These are phyloP conservation scores for Apophysomyces sp. DNA, from an alignment of 371 early-diverging fungal genomes.

Conservation along the genomic window DNA sequence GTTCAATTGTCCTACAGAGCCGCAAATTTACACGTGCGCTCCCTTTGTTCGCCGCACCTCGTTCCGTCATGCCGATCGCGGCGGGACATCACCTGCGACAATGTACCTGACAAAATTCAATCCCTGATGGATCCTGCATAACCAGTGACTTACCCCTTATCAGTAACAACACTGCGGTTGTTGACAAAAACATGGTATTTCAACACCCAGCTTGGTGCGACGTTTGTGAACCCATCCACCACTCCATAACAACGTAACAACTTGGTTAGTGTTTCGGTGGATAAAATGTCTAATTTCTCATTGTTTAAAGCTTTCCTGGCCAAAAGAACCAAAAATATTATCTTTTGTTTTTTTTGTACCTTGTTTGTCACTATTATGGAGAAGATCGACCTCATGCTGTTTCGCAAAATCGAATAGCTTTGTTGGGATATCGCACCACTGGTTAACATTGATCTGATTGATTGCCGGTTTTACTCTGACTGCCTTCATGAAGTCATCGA, in stretches of 20 bases:
- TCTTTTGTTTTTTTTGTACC: too few species aligned
- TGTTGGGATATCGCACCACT: background rate
- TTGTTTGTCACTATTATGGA: background rate
- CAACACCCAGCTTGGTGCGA: background rate
- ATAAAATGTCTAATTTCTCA: too few species aligned
- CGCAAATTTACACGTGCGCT: background rate
- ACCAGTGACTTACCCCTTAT: constrained; percentile 1
- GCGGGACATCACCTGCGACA: background rate
- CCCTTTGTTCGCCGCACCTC: constrained; percentile 1
- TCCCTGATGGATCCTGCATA: constrained; percentile 1
- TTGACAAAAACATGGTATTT: background rate
- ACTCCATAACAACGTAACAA: background rate
- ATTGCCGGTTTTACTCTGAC: too few species aligned
- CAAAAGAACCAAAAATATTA: background rate
- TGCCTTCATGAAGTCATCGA: too few species aligned
- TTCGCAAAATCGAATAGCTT: background rate
- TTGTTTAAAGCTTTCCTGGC: constrained; percentile 5
- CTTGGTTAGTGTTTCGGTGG: background rate
- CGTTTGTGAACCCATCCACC: background rate
- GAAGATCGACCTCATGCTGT: background rate
- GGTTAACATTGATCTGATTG: constrained; percentile 17
- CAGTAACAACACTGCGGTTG: background rate
- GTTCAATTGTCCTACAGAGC: background rate
- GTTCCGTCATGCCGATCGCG: constrained; percentile 4
- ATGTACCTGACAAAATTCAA: background rate